phyloP scores from a whole-genome alignment of 176 grass and related monocot species.

The Musa itinerans region DNA sequence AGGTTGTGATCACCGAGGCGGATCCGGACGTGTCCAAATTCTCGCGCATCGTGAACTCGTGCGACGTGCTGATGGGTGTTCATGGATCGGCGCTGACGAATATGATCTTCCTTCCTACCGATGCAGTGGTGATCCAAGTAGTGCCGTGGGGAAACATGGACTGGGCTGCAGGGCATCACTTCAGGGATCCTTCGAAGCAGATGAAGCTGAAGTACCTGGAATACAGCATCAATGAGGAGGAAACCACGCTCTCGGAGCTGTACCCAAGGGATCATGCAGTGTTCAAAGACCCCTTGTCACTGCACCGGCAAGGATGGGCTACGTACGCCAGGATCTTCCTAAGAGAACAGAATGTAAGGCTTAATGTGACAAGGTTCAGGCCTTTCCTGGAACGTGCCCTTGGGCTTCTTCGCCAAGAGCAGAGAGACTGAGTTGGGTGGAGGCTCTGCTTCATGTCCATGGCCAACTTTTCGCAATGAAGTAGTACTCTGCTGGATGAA shows the following conservation, averaged over 20 bases:
- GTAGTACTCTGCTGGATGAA: neutral
- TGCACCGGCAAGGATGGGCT: conserved; percentile 2
- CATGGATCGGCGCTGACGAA: conserved; percentile 10
- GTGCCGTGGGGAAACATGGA: conserved; percentile 3
- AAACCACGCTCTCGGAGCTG: conserved; percentile 3
- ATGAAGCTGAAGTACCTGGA: conserved; percentile 15
- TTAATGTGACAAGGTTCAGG: neutral
- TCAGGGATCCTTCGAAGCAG: neutral
- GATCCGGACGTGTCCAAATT: neutral
- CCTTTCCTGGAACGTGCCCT: neutral
- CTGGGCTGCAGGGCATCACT: neutral
- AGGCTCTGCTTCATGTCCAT: neutral
- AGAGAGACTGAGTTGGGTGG: neutral
- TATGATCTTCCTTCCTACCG: conserved; percentile 12
- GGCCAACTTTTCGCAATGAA: neutral
- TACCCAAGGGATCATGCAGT: conserved; percentile 12
- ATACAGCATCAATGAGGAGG: neutral
- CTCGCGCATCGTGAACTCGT: conserved; percentile 6
- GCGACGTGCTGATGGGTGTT: conserved; percentile 14
- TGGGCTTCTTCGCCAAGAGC: neutral
- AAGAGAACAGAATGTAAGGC: neutral
- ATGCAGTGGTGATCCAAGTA: conserved; percentile 9
- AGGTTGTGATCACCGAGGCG: neutral
- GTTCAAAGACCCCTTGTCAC: conserved; percentile 11
- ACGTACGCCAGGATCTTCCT: neutral